Evolutionary conservation across 192 early-diverging fungal species (phyloP), one percentile per base, ranked within the genome.

Genomic region (Coemansia erecta): DNA sequence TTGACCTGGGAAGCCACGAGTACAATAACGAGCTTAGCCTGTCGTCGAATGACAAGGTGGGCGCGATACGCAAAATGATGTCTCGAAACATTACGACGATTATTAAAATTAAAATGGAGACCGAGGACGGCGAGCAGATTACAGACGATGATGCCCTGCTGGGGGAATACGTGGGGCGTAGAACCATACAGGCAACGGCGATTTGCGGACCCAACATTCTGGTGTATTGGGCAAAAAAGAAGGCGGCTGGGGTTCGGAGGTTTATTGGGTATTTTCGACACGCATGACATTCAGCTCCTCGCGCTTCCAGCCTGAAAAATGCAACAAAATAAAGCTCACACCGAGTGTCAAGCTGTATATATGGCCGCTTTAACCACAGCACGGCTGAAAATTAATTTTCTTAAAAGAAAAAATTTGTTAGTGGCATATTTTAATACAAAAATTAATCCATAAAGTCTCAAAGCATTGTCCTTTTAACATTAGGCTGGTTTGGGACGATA

Each of bases 31-130:
- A 47, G 45, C 19, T 21, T 4, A 18, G 13, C 1, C 21, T 47
- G 45, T 47, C 18, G 4, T 47, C 45, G 18, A 47, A 44, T 14
- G 43, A 47, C 45, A 47, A 47, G n/a, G n/a, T 47, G 17, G 45
- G 45, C 9, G 19, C 45, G 17, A 47, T 21, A 3, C 45, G 19
- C 2, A n/a, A 47, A 21, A 47, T 19, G 9, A 21, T 47, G 45
- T 21, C 45, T 3, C 13, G 19, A 8, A 47, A 47, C 45, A 21
- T 47, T 47, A 18, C 2, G 8, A 47, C 45, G n/a, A 47, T 47
- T 47, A 8, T 21, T 21, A 11, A 18, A 21, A 47, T 21, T 21
- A 47, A 21, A 18, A 3, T 47, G 15, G 43, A 19, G 18, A 21
- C 45, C 3, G 21, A 47, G 9, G 19, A 47, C 17, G 45, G 19